Base-by-base conservation (phyloP, 2,329 filamentous ascomycete genomes). In the Blastomyces gilchristii region DNA sequence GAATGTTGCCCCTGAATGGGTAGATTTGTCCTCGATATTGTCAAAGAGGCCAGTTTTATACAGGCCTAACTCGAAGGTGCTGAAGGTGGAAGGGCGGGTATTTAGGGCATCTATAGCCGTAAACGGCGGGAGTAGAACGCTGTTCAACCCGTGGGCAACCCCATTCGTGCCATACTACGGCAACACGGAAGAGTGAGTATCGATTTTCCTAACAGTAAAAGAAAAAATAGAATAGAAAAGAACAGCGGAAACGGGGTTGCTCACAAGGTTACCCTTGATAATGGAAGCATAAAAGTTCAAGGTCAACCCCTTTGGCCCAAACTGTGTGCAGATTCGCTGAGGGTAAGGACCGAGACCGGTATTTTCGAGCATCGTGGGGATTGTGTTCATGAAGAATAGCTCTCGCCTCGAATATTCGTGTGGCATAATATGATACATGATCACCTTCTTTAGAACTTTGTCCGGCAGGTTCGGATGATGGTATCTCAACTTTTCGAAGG, bases 221-320 rank as follows among this genome's bases (percentile, higher is more conserved):
- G n/a, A 18, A 28, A 4, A 18, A 25, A 7, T 14, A 7, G 8
- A 8, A 41, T 2, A 18, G 14, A 25, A 37, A 16, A 11, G 25
- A 61, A 56, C 25, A 34, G n/a, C 25, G 25, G 18, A 53, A 37
- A 31, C 37, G 37, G 57, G 47, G n/a, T 63, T 18, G 64, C 73
- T 68, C 78, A 89, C 86, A 68, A 94, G 84, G 74, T 96, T 85
- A 61, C 84, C 79, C 3, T 82, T 84, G 3, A 91, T 76, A 43
- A 96, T 78, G 67, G 83, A 86, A 76, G 83, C 85, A 75, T 89
- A 89, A 70, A 90, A 89, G 77, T 96, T 96, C 69, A 96, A 73
- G 12, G 81, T 82, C 1, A 92, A 77, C 14, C 89, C 89, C 8
- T 83, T 75, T 31, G 83, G 72, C 0, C 84, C 81, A 37, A 90